Evolutionary conservation across 2,329 filamentous ascomycete genomes (phyloP).

Genomic region (Sclerotinia nivalis): DNA sequence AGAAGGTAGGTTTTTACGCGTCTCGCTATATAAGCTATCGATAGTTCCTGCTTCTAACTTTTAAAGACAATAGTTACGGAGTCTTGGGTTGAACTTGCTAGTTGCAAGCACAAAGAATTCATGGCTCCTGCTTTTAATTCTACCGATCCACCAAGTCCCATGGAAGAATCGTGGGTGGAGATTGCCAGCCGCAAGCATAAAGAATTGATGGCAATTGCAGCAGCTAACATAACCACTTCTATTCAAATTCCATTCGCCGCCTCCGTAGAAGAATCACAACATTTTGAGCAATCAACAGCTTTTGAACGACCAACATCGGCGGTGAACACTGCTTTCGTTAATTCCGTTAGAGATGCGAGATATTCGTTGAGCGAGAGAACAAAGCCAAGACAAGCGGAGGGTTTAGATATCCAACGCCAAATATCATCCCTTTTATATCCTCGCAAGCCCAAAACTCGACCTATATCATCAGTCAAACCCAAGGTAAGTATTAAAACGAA

Average conservation of each 20-base stretch:
- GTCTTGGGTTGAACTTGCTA: background rate
- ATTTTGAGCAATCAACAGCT: background rate
- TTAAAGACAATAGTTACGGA: background rate
- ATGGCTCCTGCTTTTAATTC: background rate
- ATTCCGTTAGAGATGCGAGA: background rate
- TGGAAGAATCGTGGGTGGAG: slow-evolving; percentile 8
- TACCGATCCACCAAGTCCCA: background rate
- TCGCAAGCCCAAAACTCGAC: background rate
- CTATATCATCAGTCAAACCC: background rate
- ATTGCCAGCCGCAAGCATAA: slow-evolving; percentile 13
- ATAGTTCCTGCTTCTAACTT: slow-evolving; percentile 4
- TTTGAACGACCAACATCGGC: background rate
- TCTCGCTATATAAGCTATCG: background rate
- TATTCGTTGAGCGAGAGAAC: background rate
- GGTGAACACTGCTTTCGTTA: too few species aligned
- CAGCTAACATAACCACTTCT: background rate
- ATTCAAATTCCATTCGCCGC: background rate
- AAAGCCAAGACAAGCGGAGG: background rate
- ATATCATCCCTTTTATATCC: slow-evolving; percentile 4
- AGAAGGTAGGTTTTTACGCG: slow-evolving; percentile 6
- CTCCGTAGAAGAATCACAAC: background rate
- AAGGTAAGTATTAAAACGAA: background rate
- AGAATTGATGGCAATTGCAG: background rate
- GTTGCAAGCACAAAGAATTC: slow-evolving; percentile 1
- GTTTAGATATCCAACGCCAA: slow-evolving; percentile 9